phyloP scores from a whole-genome alignment of 176 grass and related monocot species.

The Carex myosuroides region DNA sequence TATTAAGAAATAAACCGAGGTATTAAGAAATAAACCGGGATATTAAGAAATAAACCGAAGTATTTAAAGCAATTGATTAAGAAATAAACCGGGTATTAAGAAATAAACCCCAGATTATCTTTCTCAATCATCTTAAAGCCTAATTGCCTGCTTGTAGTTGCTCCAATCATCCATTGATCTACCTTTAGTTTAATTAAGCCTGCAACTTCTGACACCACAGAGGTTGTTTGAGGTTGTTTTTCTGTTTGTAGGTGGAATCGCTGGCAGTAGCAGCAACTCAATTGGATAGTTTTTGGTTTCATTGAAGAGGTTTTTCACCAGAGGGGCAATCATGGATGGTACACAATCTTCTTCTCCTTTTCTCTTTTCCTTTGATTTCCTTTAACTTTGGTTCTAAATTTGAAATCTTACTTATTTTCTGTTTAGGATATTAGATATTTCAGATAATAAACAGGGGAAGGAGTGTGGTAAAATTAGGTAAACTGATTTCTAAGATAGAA shows the following conservation, averaged over 20 bases:
- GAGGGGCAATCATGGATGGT: constrained; percentile 19
- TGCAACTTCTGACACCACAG: too few species aligned
- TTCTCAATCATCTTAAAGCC: not conserved
- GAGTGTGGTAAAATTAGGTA: not conserved
- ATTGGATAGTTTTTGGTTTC: not conserved
- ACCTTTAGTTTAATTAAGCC: not conserved
- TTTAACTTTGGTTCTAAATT: not conserved
- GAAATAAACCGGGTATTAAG: too few species aligned
- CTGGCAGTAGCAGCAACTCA: not conserved
- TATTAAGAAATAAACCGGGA: too few species aligned
- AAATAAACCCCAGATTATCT: not conserved
- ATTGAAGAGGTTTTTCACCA: not conserved
- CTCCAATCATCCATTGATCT: too few species aligned
- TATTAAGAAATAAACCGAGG: too few species aligned
- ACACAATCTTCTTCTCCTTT: not conserved
- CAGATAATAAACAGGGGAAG: not conserved
- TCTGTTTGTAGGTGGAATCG: not conserved
- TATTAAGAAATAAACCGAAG: too few species aligned
- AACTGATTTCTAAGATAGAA: not conserved
- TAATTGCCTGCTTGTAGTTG: not conserved
- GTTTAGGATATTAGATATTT: not conserved
- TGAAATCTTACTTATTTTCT: not conserved
- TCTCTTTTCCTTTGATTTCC: not conserved
- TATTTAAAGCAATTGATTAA: too few species aligned
- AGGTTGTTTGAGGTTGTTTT: not conserved